Evolutionary conservation across 495 filamentous ascomycete genomes (phyloP), one percentile per base, ranked within the genome.

Genomic region (Podospora pseudopauciseta): DNA sequence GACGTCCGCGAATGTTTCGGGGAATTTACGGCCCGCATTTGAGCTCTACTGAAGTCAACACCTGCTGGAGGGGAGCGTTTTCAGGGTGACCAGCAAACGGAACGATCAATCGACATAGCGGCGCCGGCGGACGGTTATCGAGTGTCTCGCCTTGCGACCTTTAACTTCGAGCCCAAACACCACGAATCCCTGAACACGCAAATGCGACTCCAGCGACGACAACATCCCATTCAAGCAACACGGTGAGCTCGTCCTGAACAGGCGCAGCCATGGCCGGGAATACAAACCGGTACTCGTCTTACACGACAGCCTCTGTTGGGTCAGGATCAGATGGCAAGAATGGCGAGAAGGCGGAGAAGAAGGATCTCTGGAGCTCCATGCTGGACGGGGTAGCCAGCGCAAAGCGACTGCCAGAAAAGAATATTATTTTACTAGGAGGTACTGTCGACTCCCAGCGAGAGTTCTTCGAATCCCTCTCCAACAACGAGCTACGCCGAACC

Each of bases 301-400:
- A 86, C 74, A 85, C 82, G 34, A 78, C 74, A 65, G 78, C 79
- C 58, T 82, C 84, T 58, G 76, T 76, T 68, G 82, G 81, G 34
- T 76, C 76, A 66, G 73, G 71, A 68, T 72, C 76, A 66, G 76
- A 77, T 71, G 78, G 75, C 70, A 82, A 82, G 72, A 82, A 90
- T 80, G 92, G 91, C 80, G 88, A 89, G 68, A 83, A 92, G 80
- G 20, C 63, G 2, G 71, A 85, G 60, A 92, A 93, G 81, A 92
- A 91, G 79, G 92, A 96, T 74, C 91, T 97, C 79, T 98, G 94
- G 94, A 94, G 88, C 65, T 92, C 92, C 61, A 91, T 98, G 90
- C 86, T 98, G 73, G 92, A 96, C 78, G 86, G 86, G 66, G 93
- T 94, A 70, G 92, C 94, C 69, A 95, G 90, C 80, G 93, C 92